Evolutionary conservation across 164 flowering plant genomes (phyloP).

Genomic region (Warburgia ugandensis): DNA sequence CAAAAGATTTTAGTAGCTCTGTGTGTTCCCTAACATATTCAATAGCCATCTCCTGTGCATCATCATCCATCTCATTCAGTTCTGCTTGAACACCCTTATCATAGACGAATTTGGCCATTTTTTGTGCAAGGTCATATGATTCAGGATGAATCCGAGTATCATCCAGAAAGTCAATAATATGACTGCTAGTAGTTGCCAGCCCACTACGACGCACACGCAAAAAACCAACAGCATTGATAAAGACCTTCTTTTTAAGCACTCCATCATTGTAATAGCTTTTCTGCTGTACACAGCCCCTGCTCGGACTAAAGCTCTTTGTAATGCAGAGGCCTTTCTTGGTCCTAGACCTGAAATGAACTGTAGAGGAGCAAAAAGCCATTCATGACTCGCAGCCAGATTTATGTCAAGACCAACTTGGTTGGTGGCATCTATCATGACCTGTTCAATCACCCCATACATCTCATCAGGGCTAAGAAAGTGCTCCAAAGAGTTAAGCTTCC

Average conservation of each 20-base stretch:
- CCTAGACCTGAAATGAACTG: constrained; percentile 95
- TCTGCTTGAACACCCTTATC: constrained; percentile 40
- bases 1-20: constrained; percentile 37
- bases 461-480: constrained; percentile 82
- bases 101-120: constrained; percentile 75
- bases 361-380: constrained; percentile 88
- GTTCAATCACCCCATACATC: constrained; percentile 84
- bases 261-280: constrained; percentile 64
- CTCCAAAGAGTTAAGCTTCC: constrained; percentile 70
- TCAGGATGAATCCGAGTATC: constrained; percentile 97
- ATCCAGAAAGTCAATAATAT: constrained; percentile 77
- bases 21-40: constrained; percentile 82
- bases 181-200: constrained; percentile 65
- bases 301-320: constrained; percentile 76
- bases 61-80: constrained; percentile 67
- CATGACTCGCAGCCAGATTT: constrained; percentile 86
- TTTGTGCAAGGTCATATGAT: constrained; percentile 81
- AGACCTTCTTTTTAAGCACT: constrained; percentile 69
- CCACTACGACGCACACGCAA: constrained; percentile 89
- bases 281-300: constrained; percentile 64
- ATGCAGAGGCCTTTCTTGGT: constrained; percentile 85
- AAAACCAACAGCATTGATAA: constrained; percentile 86
- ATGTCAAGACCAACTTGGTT: constrained; percentile 94
- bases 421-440: constrained; percentile 88
- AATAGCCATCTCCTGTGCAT: constrained; percentile 76